These are phyloP conservation scores for Garcia nutans DNA, from an alignment of 345 rosid genomes.

Conservation along the genomic window DNA sequence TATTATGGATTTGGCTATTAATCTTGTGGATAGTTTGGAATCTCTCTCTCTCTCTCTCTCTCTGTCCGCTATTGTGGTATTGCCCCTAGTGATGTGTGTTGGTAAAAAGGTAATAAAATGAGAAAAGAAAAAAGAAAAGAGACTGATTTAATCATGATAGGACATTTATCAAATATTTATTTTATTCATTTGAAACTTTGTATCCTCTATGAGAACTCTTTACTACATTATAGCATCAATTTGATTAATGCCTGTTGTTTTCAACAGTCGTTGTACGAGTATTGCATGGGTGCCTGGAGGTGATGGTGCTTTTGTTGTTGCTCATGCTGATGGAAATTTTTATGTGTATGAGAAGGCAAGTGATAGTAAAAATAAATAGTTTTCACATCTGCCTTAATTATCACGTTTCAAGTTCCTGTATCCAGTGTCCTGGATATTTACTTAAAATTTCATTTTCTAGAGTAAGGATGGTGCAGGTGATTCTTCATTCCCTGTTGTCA, in stretches of 20 bases:
- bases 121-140: background rate
- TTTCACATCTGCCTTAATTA: constrained; percentile 15
- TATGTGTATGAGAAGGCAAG: constrained; percentile 97
- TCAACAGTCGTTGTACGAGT: constrained; percentile 85
- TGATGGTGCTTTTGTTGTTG: constrained; percentile 92
- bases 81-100: background rate
- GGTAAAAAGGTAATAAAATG: background rate
- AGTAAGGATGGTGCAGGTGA: constrained; percentile 92
- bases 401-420: constrained; percentile 10
- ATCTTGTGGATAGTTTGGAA: constrained; percentile 3
- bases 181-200: background rate
- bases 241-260: constrained; percentile 23
- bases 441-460: constrained; percentile 34
- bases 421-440: constrained; percentile 16
- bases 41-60: background rate
- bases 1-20: background rate
- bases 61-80: background rate
- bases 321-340: constrained; percentile 96
- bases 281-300: constrained; percentile 95
- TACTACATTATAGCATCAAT: background rate
- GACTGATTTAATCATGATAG: background rate
- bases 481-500: constrained; percentile 86
- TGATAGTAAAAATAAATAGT: constrained; percentile 13
- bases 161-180: background rate
- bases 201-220: constrained; percentile 4